Base-by-base conservation (phyloP, 1,284 basidiomycete genomes). In the Sanguinoderma infundibulare region DNA sequence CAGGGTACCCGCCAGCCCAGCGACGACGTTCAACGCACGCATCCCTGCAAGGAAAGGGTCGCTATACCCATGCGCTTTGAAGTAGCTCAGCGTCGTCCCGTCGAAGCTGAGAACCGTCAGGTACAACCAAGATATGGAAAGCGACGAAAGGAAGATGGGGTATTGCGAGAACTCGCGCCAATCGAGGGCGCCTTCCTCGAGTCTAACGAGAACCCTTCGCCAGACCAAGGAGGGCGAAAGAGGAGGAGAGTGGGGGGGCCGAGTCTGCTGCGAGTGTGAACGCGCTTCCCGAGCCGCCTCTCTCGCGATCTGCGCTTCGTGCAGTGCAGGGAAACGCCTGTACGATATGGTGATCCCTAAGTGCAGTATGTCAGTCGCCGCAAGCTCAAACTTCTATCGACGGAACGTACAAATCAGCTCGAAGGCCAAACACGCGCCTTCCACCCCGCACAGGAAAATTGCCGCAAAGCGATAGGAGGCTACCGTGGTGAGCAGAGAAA, bases 31-130 rank as follows among this genome's bases (percentile, higher is more conserved):
- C 2, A 82, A 63, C 3, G 77, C 83, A 5, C 85, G 74, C 81
- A 85, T 84, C 0, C 79, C 83, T 0, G 84, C 83, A 20, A 87
- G 75, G 67, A 86, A 83, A 0, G 81, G 74, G 63, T 87, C 83
- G 14, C 74, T 74, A 62, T 79, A 84, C n/a, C 67, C 62, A 40
- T 78, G 74, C 0, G 76, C 75, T 64, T 84, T 83, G 22, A 83
- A 74, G 67, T 78, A 85, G 0, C 76, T 73, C 26, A 85, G 68
- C 79, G 84, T 80, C 0, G 76, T 81, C 6, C 82, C 82, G 63
- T 83, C 82, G 63, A 84, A 84, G 51, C 74, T 74, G 55, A 77
- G 70, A 1, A 75, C 73, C 1, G 74, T 74, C 60, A 84, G 74
- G 70, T 86, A 85, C 0, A 86, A 74, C 30, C 83, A 71, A 0